Evolutionary conservation across 2,329 filamentous ascomycete genomes (phyloP).

Genomic region (Pseudopithomyces chartarum): DNA sequence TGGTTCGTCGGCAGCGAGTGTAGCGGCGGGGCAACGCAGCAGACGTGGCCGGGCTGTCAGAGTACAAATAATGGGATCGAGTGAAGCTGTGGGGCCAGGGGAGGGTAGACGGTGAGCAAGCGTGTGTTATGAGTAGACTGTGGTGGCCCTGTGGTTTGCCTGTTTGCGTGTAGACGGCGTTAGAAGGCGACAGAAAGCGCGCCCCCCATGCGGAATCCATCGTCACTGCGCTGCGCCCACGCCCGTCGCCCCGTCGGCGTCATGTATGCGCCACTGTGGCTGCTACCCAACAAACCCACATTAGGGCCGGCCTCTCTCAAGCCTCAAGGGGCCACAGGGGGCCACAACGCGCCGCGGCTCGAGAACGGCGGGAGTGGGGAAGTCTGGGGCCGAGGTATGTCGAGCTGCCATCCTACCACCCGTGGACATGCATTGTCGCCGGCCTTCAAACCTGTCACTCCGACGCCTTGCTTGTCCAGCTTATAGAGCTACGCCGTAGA

Average conservation of each 20-base stretch:
- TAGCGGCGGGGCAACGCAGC: neutral
- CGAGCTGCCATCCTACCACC: neutral
- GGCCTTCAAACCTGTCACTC: neutral
- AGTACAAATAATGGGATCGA: neutral
- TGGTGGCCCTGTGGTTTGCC: neutral
- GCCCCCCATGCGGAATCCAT: constrained; percentile 1
- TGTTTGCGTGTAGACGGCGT: constrained; percentile 19
- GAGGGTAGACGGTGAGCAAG: neutral
- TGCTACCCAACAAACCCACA: too few species aligned
- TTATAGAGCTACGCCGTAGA: neutral
- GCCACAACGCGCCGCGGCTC: neutral
- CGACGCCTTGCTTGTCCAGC: neutral
- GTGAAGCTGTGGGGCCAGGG: constrained; percentile 3
- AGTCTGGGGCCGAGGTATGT: constrained; percentile 18
- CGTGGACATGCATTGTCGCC: neutral
- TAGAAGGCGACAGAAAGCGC: constrained; percentile 36
- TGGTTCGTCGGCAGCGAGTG: constrained; percentile 13
- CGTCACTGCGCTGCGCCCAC: constrained; percentile 5
- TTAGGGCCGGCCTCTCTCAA: too few species aligned
- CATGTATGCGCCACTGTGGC: constrained; percentile 6
- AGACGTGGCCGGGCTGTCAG: constrained; percentile 5
- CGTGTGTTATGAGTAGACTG: constrained; percentile 8
- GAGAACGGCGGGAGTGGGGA: constrained; percentile 10
- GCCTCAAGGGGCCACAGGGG: too few species aligned
- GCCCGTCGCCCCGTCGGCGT: neutral